Percentiles rank a stretch among this genome's conserved stretches.
phyloP scores from a whole-genome alignment of 148 eudicot species.

The Talinum fruticosum region DNA sequence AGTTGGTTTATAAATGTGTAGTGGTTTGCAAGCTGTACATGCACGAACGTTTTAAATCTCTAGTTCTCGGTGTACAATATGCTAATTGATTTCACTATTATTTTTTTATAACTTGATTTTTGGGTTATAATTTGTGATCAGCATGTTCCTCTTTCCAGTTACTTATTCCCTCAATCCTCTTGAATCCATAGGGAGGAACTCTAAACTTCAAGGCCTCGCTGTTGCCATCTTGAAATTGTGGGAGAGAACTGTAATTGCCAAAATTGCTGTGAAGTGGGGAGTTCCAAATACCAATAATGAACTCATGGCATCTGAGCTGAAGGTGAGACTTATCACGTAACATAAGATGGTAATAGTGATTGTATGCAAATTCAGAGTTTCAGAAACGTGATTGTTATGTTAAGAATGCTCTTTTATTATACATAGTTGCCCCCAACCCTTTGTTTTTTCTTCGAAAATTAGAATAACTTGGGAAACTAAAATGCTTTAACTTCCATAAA shows the following conservation, averaged over 20 bases:
- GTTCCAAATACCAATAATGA: conserved; percentile 73
- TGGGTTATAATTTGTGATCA: not conserved
- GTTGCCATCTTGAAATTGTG: conserved; percentile 80
- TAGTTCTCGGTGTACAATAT: no score
- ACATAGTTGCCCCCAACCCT: not conserved
- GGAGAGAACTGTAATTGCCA: conserved; percentile 82
- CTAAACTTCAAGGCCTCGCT: conserved; percentile 91
- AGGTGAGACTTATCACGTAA: conserved; percentile 55
- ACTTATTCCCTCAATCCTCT: not conserved
- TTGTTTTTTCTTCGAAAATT: not conserved
- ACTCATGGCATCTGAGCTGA: conserved; percentile 90
- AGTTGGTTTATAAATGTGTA: not conserved
- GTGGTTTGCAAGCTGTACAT: not conserved
- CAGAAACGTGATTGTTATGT: not conserved
- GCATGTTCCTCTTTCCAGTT: not conserved
- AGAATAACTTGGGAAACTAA: not conserved
- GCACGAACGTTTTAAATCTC: no score
- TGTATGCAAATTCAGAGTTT: not conserved
- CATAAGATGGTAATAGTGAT: not conserved
- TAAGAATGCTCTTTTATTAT: not conserved
- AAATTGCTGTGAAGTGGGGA: conserved; percentile 92
- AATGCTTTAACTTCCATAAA: not conserved
- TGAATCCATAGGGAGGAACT: conserved; percentile 75
- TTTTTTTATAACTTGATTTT: conserved; percentile 6
- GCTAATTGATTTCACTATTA: not conserved